Percentiles rank a stretch among this genome's conserved stretches.
phyloP scores from a whole-genome alignment of 768 basidiomycete genomes.

The Termitomyces sp. region DNA sequence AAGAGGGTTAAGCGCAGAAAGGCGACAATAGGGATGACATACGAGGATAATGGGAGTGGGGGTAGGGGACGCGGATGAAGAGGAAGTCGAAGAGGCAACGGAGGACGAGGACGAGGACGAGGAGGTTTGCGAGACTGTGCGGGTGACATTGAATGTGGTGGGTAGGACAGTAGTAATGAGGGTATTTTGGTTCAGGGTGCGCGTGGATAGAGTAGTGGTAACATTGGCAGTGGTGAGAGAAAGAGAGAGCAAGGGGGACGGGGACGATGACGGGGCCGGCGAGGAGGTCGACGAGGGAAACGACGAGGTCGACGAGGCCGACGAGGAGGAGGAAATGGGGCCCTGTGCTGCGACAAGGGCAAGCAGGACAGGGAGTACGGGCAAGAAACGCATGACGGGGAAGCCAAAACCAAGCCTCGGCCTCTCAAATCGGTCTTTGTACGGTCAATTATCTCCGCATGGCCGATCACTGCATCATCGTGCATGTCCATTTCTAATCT shows the following conservation, averaged over 20 bases:
- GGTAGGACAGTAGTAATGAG: conserved; percentile 54
- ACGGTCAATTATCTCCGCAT: conserved; percentile 9
- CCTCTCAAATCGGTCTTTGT: background rate
- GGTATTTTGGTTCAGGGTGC: conserved; percentile 45
- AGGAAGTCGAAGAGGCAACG: conserved; percentile 31
- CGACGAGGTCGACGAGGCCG: conserved; percentile 25
- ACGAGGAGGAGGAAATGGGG: conserved; percentile 13
- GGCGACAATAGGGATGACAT: conserved; percentile 11
- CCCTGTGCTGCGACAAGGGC: background rate
- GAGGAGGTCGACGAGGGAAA: conserved; percentile 9
- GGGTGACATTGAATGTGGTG: conserved; percentile 60
- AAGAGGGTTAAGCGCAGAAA: conserved; percentile 19
- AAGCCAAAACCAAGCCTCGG: background rate
- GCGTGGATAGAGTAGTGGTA: conserved; percentile 42
- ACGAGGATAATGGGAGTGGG: conserved; percentile 42
- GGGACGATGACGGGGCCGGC: conserved; percentile 24
- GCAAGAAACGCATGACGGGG: conserved; percentile 13
- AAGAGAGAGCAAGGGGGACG: conserved; percentile 44
- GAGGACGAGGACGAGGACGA: conserved; percentile 27
- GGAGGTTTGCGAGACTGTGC: conserved; percentile 46
- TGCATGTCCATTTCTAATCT: conserved; percentile 11
- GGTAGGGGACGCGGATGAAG: conserved; percentile 44
- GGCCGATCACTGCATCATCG: conserved; percentile 7
- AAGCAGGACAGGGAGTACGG: conserved; percentile 16
- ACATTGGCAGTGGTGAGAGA: conserved; percentile 53